A percentile compares a stretch with the other conserved stretches of the same genome.
phyloP scores from a whole-genome alignment of 1,284 basidiomycete genomes.

The Pseudomicrostroma phylloplanum region DNA sequence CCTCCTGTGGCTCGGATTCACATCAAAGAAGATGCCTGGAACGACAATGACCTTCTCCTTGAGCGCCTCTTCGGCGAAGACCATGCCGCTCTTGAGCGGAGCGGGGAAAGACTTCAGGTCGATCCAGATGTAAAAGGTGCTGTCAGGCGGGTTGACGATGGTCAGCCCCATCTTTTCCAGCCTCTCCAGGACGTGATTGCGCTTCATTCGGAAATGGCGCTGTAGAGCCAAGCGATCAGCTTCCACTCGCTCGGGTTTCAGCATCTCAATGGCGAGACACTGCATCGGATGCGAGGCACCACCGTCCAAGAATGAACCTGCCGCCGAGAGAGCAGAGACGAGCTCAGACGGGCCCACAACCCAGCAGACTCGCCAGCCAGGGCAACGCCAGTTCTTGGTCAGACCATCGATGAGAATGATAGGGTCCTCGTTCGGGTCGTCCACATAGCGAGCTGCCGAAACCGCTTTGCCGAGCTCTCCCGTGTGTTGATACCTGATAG shows the following conservation, averaged over 20 bases:
- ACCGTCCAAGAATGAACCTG: slow-evolving; percentile 36
- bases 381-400: slow-evolving; percentile 65
- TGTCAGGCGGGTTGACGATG: slow-evolving; percentile 24
- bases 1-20: slow-evolving; percentile 58
- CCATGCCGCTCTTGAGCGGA: slow-evolving; percentile 80
- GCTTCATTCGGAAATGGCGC: slow-evolving; percentile 76
- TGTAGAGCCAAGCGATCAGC: slow-evolving; percentile 62
- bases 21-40: slow-evolving; percentile 68
- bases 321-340: slow-evolving; percentile 34
- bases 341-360: slow-evolving; percentile 60
- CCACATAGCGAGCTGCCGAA: slow-evolving; percentile 73
- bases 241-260: slow-evolving; percentile 58
- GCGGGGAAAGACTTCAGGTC: slow-evolving; percentile 69
- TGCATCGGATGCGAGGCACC: slow-evolving; percentile 38
- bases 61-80: slow-evolving; percentile 88
- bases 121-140: slow-evolving; percentile 68
- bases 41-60: slow-evolving; percentile 85
- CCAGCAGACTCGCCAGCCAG: slow-evolving; percentile 88
- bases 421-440: slow-evolving; percentile 74
- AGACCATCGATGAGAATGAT: slow-evolving; percentile 82
- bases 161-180: slow-evolving; percentile 61
- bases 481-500: slow-evolving; percentile 65
- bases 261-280: slow-evolving; percentile 35
- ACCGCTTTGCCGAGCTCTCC: slow-evolving; percentile 71
- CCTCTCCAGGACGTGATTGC: slow-evolving; percentile 79